These are phyloP conservation scores for Cyberlindnera maritima DNA, from an alignment of 805 yeast genomes.

Conservation along the genomic window DNA sequence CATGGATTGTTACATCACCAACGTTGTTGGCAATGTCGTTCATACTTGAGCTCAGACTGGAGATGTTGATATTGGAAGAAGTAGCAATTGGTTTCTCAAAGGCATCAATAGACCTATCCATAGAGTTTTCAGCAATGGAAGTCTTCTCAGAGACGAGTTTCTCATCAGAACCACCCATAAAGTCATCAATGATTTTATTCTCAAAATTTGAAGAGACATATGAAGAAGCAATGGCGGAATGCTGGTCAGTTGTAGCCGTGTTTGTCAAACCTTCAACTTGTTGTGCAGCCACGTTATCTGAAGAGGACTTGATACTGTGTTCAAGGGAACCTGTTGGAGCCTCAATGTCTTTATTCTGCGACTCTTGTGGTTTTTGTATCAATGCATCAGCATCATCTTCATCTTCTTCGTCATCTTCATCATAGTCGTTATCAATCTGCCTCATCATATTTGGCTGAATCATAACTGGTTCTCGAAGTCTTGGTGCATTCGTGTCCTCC, in stretches of 20 bases:
- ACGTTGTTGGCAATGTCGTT: slow-evolving; percentile 22
- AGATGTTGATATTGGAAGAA: slow-evolving; percentile 27
- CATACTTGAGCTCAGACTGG: slow-evolving; percentile 22
- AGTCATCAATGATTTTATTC: slow-evolving; percentile 26
- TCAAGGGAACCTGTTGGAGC: neutral
- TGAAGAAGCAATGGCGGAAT: slow-evolving; percentile 16
- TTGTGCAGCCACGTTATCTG: slow-evolving; percentile 15
- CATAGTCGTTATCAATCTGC: neutral
- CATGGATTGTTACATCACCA: slow-evolving; percentile 26
- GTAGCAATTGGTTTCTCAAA: slow-evolving; percentile 29
- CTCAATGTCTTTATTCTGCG: neutral
- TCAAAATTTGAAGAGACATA: slow-evolving; percentile 26
- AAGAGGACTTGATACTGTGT: slow-evolving; percentile 8
- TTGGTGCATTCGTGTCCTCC: slow-evolving; percentile 1
- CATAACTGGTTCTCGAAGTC: slow-evolving; percentile 13
- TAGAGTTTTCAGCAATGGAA: slow-evolving; percentile 4
- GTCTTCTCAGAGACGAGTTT: slow-evolving; percentile 9
- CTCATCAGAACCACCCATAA: slow-evolving; percentile 22
- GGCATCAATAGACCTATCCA: slow-evolving; percentile 10
- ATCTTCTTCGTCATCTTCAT: neutral
- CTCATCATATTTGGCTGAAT: slow-evolving; percentile 12
- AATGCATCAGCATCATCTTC: slow-evolving; percentile 1
- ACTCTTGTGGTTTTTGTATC: neutral
- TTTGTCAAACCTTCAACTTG: neutral
- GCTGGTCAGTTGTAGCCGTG: neutral